These are phyloP conservation scores for Fusarium domesticum DNA, from an alignment of 2,329 filamentous ascomycete species.

Conservation along the genomic window DNA sequence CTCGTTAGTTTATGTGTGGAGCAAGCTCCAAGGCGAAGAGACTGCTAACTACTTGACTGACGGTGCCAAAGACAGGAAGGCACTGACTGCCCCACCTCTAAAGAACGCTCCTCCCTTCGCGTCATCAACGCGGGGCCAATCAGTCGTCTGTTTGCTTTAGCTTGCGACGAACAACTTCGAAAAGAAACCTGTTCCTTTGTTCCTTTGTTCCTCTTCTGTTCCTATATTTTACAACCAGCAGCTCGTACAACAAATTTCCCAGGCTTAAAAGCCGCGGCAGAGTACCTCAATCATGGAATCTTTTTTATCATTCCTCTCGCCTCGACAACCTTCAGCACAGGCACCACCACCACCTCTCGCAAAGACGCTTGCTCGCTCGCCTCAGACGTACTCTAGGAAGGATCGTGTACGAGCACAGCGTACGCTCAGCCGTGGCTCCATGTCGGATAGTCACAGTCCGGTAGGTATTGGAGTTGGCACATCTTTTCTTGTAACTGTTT, in stretches of 20 bases:
- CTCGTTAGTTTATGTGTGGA: no score
- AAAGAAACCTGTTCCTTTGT: no score
- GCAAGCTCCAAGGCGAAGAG: no score
- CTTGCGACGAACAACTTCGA: no score
- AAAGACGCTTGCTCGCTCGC: constrained; percentile 14
- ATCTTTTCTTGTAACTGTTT: background rate
- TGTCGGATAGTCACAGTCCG: constrained; percentile 13
- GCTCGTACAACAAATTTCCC: no score
- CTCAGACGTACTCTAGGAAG: constrained; percentile 15
- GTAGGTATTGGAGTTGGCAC: constrained; percentile 12
- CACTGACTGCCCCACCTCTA: constrained; percentile 4
- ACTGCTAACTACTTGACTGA: no score
- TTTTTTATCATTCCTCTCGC: constrained; percentile 20
- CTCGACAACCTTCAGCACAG: constrained; percentile 11
- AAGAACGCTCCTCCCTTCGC: constrained; percentile 2
- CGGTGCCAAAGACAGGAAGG: no score
- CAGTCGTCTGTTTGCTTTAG: no score
- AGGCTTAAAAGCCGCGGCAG: no score
- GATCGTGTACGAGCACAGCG: constrained; percentile 14
- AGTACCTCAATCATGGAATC: constrained; percentile 11
- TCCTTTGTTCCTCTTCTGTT: no score
- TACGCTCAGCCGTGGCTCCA: constrained; percentile 7
- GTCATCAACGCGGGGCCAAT: constrained; percentile 3
- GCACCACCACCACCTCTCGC: background rate
- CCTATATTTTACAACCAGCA: no score